Percentiles rank a stretch among this genome's conserved stretches.
Conservation (phyloP, 1,139 yeast genomes). For the Debaryomyces subglobosus region DNA sequence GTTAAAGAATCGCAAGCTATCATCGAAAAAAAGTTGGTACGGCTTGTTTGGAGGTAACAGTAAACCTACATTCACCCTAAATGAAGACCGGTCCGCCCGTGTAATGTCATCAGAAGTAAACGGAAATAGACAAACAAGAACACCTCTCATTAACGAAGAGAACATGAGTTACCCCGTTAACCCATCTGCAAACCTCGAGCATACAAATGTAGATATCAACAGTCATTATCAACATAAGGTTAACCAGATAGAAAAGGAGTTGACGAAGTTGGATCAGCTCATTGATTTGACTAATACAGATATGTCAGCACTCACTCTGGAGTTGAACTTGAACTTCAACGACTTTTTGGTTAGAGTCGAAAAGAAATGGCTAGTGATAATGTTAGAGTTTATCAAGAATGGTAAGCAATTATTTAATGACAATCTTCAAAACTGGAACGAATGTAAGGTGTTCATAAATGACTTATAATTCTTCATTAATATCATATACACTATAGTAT, state of each 20-base stretch:
- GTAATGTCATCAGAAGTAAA: neutral
- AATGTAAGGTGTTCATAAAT: conserved; percentile 28
- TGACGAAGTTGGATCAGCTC: conserved; percentile 45
- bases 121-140: neutral
- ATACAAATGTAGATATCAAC: conserved; percentile 9
- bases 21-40: conserved; percentile 45
- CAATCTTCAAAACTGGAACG: conserved; percentile 42
- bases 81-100: neutral
- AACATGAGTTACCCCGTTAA: neutral
- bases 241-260: conserved; percentile 43
- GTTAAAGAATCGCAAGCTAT: conserved; percentile 17
- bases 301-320: conserved; percentile 37
- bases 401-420: conserved; percentile 44
- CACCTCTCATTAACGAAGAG: neutral
- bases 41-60: conserved; percentile 48
- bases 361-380: conserved; percentile 43
- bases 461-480: neutral
- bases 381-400: conserved; percentile 40
- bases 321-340: conserved; percentile 32
- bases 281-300: conserved; percentile 42
- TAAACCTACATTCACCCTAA: conserved; percentile 4
- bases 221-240: conserved; percentile 31
- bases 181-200: neutral
- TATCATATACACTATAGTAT: neutral
- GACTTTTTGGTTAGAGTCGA: conserved; percentile 40